A percentile compares a stretch with the other conserved stretches of the same genome.
phyloP scores from a whole-genome alignment of 768 basidiomycete genomes.

The Mycena albidolilacea region DNA sequence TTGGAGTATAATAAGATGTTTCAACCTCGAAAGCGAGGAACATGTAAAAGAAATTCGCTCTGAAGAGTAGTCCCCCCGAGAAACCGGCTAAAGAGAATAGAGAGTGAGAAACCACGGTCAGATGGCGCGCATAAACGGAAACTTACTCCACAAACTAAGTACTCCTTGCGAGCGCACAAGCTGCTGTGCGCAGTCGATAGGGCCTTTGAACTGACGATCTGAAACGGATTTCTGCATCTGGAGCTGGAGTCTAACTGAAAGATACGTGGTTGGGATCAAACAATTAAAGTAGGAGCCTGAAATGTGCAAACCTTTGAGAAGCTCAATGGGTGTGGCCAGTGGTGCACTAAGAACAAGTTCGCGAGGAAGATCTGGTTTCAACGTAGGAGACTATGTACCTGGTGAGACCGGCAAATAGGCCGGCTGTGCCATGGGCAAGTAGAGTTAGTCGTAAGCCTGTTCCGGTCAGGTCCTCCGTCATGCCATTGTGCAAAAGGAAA shows the following conservation, averaged over 20 bases:
- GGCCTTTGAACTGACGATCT: slow-evolving; percentile 74
- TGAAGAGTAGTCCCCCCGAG: slow-evolving; percentile 78
- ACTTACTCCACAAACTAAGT: slow-evolving; percentile 69
- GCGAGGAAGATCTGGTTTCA: slow-evolving; percentile 8
- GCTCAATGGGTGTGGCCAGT: slow-evolving; percentile 84
- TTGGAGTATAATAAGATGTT: slow-evolving; percentile 14
- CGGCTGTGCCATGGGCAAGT: slow-evolving; percentile 75
- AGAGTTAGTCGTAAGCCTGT: slow-evolving; percentile 71
- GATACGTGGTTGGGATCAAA: slow-evolving; percentile 25
- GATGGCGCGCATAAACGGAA: neutral
- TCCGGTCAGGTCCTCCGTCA: slow-evolving; percentile 66
- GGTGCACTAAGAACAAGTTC: slow-evolving; percentile 61
- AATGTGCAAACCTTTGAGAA: slow-evolving; percentile 71
- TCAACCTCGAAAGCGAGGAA: slow-evolving; percentile 78
- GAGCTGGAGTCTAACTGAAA: slow-evolving; percentile 75
- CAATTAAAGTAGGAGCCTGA: neutral
- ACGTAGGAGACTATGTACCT: slow-evolving; percentile 61
- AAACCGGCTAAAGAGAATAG: slow-evolving; percentile 66
- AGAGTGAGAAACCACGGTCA: neutral
- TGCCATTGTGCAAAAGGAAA: slow-evolving; percentile 64
- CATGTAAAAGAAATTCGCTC: slow-evolving; percentile 86
- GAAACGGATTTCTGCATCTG: slow-evolving; percentile 67
- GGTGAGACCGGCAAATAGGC: slow-evolving; percentile 78
- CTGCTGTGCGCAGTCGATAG: slow-evolving; percentile 76
- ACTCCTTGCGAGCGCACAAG: slow-evolving; percentile 74